These are phyloP conservation scores for Boletus barrowsii DNA, from an alignment of 768 basidiomycete genomes.

Conservation along the genomic window DNA sequence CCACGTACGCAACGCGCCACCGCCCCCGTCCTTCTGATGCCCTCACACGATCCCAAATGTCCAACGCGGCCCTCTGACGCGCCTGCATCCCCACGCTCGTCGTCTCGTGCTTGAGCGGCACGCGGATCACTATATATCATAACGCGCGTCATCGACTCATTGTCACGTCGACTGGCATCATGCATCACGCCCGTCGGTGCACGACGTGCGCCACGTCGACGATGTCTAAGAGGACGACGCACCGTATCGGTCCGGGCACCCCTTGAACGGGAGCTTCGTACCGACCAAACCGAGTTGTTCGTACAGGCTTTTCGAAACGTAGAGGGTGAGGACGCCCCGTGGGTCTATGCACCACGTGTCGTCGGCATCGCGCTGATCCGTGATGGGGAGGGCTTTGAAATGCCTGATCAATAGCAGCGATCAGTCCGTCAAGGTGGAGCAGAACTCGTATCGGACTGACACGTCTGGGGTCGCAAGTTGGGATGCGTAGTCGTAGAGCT, in stretches of 20 bases:
- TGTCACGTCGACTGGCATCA: too few species aligned
- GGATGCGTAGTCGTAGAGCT: constrained; percentile 41
- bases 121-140: constrained; percentile 40
- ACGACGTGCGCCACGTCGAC: too few species aligned
- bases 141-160: background rate
- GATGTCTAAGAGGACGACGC: constrained; percentile 14
- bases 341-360: constrained; percentile 73
- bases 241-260: constrained; percentile 48
- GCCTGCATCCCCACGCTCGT: constrained; percentile 36
- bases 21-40: constrained; percentile 27
- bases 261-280: constrained; percentile 50
- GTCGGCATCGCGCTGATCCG: constrained; percentile 30
- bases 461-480: constrained; percentile 12
- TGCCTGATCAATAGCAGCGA: constrained; percentile 25
- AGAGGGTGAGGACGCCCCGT: constrained; percentile 57
- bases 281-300: constrained; percentile 61
- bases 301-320: constrained; percentile 55
- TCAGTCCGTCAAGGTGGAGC: background rate
- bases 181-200: too few species aligned
- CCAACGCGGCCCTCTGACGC: constrained; percentile 41
- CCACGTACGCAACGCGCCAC: constrained; percentile 46
- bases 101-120: constrained; percentile 42
- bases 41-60: constrained; percentile 49
- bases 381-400: constrained; percentile 35
- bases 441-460: constrained; percentile 6